These are phyloP conservation scores for Leptoxyphium fumago DNA, from an alignment of 2,329 filamentous ascomycete species.

Conservation along the genomic window DNA sequence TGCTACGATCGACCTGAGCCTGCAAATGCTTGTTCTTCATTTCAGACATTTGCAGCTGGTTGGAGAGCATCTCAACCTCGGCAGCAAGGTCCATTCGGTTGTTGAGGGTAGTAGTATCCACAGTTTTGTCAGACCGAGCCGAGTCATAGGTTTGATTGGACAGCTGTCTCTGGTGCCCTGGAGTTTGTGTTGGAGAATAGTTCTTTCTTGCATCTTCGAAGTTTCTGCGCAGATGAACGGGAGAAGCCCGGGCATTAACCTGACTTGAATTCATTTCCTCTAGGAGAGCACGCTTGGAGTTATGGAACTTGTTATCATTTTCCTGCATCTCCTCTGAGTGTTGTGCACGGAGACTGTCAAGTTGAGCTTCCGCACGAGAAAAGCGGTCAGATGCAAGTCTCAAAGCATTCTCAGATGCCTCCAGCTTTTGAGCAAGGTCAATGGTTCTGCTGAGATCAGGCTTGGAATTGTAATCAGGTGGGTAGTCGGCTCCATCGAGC, in stretches of 20 bases:
- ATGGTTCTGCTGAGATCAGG: constrained; percentile 52
- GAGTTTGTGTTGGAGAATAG: constrained; percentile 61
- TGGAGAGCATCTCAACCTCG: constrained; percentile 83
- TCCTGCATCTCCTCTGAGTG: constrained; percentile 58
- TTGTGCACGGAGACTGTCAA: constrained; percentile 61
- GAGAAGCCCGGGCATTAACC: constrained; percentile 56
- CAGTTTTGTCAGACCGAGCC: constrained; percentile 67
- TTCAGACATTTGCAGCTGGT: constrained; percentile 81
- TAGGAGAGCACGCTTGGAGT: constrained; percentile 58
- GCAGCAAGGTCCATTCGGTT: constrained; percentile 81
- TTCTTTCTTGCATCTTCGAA: constrained; percentile 46
- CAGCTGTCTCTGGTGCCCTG: constrained; percentile 52
- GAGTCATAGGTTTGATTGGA: constrained; percentile 60
- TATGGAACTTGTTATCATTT: constrained; percentile 43
- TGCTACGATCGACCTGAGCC: constrained; percentile 62
- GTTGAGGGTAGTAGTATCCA: constrained; percentile 71
- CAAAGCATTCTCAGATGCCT: constrained; percentile 77
- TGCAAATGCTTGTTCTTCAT: constrained; percentile 93
- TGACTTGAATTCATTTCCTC: constrained; percentile 84
- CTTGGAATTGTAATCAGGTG: constrained; percentile 42
- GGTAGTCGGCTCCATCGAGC: constrained; percentile 36
- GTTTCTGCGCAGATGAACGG: constrained; percentile 50
- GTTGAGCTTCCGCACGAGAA: constrained; percentile 65
- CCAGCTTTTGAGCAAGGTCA: constrained; percentile 71
- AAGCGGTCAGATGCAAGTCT: constrained; percentile 71